phyloP scores from a whole-genome alignment of 164 flowering plant species.

The Macadamia integrifolia region DNA sequence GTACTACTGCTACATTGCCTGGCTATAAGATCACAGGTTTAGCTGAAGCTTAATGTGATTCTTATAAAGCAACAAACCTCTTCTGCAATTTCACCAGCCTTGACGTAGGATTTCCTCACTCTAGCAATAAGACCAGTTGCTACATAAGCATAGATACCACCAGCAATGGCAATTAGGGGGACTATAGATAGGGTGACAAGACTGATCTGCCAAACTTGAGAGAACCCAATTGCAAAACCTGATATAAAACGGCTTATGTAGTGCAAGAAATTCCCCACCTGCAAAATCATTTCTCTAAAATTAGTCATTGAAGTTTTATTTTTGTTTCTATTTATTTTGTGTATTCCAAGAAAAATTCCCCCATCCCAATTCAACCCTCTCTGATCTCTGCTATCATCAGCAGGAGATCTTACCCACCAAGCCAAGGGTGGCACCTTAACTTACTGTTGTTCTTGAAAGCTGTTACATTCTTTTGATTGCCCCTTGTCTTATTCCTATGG shows the following conservation, averaged over 20 bases:
- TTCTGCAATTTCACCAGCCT: constrained; percentile 94
- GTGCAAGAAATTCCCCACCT: constrained; percentile 94
- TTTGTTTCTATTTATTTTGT: too few species aligned
- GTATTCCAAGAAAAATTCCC: too few species aligned
- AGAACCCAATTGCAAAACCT: constrained; percentile 81
- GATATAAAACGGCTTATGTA: constrained; percentile 80
- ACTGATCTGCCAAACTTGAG: constrained; percentile 90
- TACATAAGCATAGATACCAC: constrained; percentile 80
- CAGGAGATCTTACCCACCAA: too few species aligned
- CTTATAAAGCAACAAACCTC: constrained; percentile 49
- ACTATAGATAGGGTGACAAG: constrained; percentile 90
- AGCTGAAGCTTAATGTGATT: background rate
- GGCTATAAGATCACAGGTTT: too few species aligned
- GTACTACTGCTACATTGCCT: too few species aligned
- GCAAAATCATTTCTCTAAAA: constrained; percentile 11
- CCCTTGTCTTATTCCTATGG: too few species aligned
- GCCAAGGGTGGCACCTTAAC: too few species aligned
- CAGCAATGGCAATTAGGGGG: constrained; percentile 87
- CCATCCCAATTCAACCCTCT: too few species aligned
- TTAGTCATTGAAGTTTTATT: background rate
- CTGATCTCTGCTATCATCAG: too few species aligned
- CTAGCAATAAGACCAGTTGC: constrained; percentile 80
- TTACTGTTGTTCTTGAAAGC: too few species aligned
- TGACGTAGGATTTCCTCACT: constrained; percentile 77
- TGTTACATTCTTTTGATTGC: too few species aligned